These are phyloP conservation scores for Aureobasidium melanogenum DNA, from an alignment of 2,329 filamentous ascomycete species.

Conservation along the genomic window DNA sequence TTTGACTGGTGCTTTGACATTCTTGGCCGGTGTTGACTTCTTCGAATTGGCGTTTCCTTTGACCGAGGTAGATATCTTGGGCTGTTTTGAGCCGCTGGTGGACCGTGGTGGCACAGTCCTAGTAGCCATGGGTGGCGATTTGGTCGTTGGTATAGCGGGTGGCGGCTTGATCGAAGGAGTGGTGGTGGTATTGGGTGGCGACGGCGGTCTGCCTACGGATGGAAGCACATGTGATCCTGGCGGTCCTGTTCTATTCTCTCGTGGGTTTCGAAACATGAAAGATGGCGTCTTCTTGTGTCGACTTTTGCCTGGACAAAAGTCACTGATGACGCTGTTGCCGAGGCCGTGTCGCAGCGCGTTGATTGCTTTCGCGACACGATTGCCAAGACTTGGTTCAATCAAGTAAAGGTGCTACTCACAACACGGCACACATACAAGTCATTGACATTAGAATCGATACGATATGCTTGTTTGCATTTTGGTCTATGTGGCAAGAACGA, in stretches of 20 bases:
- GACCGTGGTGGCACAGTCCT: constrained; percentile 17
- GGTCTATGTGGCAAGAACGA: constrained; percentile 8
- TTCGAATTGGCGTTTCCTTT: constrained; percentile 26
- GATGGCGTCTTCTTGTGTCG: not conserved
- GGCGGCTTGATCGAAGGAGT: not conserved
- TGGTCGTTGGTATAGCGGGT: constrained; percentile 3
- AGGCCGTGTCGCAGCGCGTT: not conserved
- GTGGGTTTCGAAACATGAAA: constrained; percentile 48
- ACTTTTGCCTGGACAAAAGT: not conserved
- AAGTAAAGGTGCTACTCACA: not conserved
- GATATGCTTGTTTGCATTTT: constrained; percentile 5
- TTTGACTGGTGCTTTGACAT: constrained; percentile 31
- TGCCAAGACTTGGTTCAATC: constrained; percentile 5
- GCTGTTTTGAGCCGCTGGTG: constrained; percentile 16
- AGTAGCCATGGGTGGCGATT: constrained; percentile 19
- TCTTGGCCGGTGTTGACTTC: constrained; percentile 25
- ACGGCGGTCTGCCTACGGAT: constrained; percentile 44
- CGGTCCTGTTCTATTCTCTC: constrained; percentile 35
- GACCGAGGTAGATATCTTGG: constrained; percentile 22
- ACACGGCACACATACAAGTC: not conserved
- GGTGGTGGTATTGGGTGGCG: constrained; percentile 29
- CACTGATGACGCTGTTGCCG: not conserved
- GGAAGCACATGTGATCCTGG: constrained; percentile 30
- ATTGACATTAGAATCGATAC: not conserved
- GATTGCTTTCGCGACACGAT: constrained; percentile 1